Evolutionary conservation across 495 filamentous ascomycete species (phyloP).

Genomic region (Neurospora sp.): DNA sequence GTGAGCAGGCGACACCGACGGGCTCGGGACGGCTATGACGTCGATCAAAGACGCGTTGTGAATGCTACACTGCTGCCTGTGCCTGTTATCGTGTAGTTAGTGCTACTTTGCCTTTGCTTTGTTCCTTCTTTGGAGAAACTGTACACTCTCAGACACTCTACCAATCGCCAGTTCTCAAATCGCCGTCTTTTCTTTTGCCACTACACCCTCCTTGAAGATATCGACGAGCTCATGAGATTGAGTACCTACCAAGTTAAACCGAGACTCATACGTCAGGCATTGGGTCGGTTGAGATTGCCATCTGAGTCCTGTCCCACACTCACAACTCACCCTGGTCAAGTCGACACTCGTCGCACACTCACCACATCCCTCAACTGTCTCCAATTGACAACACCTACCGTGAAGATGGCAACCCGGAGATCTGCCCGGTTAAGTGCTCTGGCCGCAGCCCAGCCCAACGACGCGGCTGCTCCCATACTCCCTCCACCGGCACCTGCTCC

Average conservation of each 20-base stretch:
- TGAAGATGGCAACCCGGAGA: conserved; percentile 45
- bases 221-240: not conserved
- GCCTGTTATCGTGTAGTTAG: not conserved
- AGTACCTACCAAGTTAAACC: not conserved
- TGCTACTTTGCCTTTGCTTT: not conserved
- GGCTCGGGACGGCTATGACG: not conserved
- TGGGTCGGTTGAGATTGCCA: not conserved
- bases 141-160: not conserved
- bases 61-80: not conserved
- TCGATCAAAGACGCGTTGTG: not conserved
- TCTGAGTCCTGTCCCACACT: not conserved
- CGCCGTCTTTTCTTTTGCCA: not conserved
- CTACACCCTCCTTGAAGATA: not conserved
- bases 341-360: not conserved
- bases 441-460: conserved; percentile 11
- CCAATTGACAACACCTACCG: not conserved
- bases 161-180: not conserved
- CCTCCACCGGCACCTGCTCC: conserved; percentile 10
- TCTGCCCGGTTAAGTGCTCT: conserved; percentile 47
- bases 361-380: not conserved
- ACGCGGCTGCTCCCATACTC: conserved; percentile 5
- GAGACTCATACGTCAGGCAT: not conserved
- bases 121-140: not conserved
- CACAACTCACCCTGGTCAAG: not conserved
- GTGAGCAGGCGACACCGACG: conserved; percentile 5